phyloP scores from a whole-genome alignment of 441 rosid species.

The Rhodomyrtus psidioides region DNA sequence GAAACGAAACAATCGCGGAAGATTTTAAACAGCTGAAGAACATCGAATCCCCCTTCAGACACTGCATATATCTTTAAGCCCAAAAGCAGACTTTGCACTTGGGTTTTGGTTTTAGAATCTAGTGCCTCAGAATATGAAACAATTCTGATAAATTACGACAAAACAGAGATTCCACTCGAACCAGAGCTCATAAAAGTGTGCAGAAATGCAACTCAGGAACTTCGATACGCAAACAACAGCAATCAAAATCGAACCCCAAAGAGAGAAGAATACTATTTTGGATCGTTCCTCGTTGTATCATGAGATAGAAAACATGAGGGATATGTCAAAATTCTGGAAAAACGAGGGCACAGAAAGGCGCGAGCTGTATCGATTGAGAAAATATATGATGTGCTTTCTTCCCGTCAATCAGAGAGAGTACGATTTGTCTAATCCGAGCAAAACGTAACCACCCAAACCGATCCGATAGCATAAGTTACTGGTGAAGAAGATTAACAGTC shows the following conservation, averaged over 20 bases:
- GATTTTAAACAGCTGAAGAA: neutral
- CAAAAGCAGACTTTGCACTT: conserved; percentile 18
- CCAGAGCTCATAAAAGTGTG: neutral
- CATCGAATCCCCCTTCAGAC: neutral
- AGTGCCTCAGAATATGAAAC: neutral
- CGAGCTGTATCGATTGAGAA: neutral
- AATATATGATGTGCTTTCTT: too few species aligned
- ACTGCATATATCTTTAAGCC: neutral
- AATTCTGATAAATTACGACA: neutral
- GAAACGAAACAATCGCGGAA: neutral
- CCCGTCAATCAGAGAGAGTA: too few species aligned
- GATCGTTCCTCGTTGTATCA: neutral
- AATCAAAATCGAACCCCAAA: neutral
- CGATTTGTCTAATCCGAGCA: too few species aligned
- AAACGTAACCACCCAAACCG: too few species aligned
- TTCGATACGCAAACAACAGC: neutral
- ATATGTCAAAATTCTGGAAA: neutral
- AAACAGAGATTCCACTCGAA: neutral
- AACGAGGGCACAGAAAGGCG: neutral
- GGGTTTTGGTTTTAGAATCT: neutral
- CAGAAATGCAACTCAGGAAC: neutral
- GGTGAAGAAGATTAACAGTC: too few species aligned
- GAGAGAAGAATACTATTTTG: neutral
- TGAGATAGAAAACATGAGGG: too few species aligned
- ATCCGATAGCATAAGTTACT: too few species aligned